Conservation (phyloP, 2,329 filamentous ascomycete genomes). For the Hypoxylon sp. region DNA sequence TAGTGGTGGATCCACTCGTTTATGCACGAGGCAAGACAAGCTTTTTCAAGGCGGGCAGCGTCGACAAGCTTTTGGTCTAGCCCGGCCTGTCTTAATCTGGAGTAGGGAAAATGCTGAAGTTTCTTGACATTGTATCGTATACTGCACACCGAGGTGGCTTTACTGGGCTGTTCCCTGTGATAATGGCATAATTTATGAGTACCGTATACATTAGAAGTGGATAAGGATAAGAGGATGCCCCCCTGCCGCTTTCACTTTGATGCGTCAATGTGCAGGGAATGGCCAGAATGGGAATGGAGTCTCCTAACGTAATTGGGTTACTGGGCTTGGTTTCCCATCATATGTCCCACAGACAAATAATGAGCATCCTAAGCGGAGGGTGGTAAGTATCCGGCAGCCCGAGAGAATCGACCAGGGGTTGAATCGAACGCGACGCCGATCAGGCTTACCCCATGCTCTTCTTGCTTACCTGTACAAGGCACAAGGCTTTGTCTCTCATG, state of each 20-base stretch:
- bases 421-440: slow-evolving; percentile 33
- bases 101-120: background rate
- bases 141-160: background rate
- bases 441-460: slow-evolving; percentile 25
- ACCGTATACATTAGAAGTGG: background rate
- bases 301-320: slow-evolving; percentile 50
- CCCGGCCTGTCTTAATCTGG: slow-evolving; percentile 29
- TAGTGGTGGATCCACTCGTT: slow-evolving; percentile 30
- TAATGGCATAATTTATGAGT: background rate
- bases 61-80: slow-evolving; percentile 41
- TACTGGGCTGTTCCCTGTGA: background rate
- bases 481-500: slow-evolving; percentile 6
- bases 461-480: background rate
- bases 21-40: slow-evolving; percentile 44
- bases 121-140: background rate
- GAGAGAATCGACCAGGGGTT: slow-evolving; percentile 33
- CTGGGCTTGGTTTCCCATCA: slow-evolving; percentile 17
- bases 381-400: slow-evolving; percentile 32
- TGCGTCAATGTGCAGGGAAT: slow-evolving; percentile 17
- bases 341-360: slow-evolving; percentile 22
- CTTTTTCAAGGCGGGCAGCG: slow-evolving; percentile 42
- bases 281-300: slow-evolving; percentile 45
- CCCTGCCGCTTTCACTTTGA: slow-evolving; percentile 15
- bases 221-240: background rate
- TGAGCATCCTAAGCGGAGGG: slow-evolving; percentile 12